Evolutionary conservation across 768 basidiomycete genomes (phyloP).

Genomic region (Tylopilus sp.): DNA sequence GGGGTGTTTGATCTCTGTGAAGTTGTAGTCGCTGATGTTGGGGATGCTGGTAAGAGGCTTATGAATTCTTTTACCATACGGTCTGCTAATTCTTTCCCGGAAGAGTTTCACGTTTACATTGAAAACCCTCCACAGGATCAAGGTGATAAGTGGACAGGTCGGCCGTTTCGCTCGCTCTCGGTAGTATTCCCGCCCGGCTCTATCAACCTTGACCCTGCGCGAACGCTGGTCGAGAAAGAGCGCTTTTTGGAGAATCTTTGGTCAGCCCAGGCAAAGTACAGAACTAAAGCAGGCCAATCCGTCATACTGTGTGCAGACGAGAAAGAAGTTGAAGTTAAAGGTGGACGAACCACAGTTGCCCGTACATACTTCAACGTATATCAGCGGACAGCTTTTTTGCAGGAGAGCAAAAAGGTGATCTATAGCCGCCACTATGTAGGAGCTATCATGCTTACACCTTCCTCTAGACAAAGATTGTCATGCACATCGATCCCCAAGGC

Average conservation of each 20-base stretch:
- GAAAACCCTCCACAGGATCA: constrained; percentile 81
- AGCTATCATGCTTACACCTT: constrained; percentile 5
- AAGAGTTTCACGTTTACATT: constrained; percentile 84
- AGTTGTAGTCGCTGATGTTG: constrained; percentile 77
- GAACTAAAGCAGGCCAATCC: constrained; percentile 70
- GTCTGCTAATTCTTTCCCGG: constrained; percentile 5
- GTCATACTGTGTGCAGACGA: constrained; percentile 70
- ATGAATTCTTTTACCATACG: background rate
- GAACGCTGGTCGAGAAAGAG: constrained; percentile 65
- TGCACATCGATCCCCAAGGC: constrained; percentile 79
- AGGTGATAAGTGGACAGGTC: constrained; percentile 82
- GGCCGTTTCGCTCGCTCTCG: constrained; percentile 76
- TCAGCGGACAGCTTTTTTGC: constrained; percentile 73
- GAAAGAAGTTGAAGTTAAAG: constrained; percentile 67
- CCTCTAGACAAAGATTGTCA: constrained; percentile 76
- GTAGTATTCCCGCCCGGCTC: constrained; percentile 75
- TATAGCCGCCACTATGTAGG: background rate
- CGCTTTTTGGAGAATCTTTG: constrained; percentile 89
- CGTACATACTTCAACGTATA: constrained; percentile 90
- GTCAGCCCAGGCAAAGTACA: constrained; percentile 79
- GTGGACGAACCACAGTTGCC: constrained; percentile 60
- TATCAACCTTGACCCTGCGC: constrained; percentile 60
- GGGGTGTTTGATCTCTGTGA: constrained; percentile 85
- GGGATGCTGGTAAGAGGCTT: constrained; percentile 67
- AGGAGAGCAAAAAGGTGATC: constrained; percentile 74